Evolutionary conservation across 371 early-diverging fungal genomes (phyloP), one percentile per base, ranked within the genome.

Genomic region (Batkoa obscura): DNA sequence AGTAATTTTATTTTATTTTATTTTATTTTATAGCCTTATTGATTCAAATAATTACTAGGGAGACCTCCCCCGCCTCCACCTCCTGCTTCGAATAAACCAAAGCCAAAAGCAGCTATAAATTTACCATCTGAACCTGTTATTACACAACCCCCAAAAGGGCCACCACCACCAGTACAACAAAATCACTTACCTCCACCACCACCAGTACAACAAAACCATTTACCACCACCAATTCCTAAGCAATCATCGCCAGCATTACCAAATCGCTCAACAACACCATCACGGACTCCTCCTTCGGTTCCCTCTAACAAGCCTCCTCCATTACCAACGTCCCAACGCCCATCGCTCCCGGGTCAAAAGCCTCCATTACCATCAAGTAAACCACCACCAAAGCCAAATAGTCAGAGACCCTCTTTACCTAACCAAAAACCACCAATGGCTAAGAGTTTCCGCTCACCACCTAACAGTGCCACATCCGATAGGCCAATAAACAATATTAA

Each of bases 151-250:
- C 53, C 63, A 46, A 55, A 62, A 4, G 50, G 53, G 15, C 72
- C 70, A 50, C 65, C 68, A 12, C 66, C 66, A 47, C 62, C 68
- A 49, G 59, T 66, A 8, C 62, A 67, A 12, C 63, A 60, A 52
- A 59, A 61, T 30, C 59, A 61, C 6, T 63, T 65, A 1, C 64
- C 68, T 3, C 60, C 65, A 13, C 65, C 71, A 1, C 67, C 64
- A 15, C 65, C 65, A 56, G 65, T 65, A 9, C 66, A 61, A 43
- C 51, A 50, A 1, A 58, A 50, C 1, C 62, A 60, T 35, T 60
- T 62, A 4, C 52, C 56, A 38, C 52, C 60, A 10, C 49, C 50
- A 13, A 30, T 57, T 1, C 23, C 23, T 23, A 23, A 23, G 23
- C 61, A 62, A 43, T 59, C 63, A 1, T 60, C 68, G 31, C 71